Evolutionary conservation across 2,329 filamentous ascomycete species (phyloP).

Genomic region (Botrytis elliptica): DNA sequence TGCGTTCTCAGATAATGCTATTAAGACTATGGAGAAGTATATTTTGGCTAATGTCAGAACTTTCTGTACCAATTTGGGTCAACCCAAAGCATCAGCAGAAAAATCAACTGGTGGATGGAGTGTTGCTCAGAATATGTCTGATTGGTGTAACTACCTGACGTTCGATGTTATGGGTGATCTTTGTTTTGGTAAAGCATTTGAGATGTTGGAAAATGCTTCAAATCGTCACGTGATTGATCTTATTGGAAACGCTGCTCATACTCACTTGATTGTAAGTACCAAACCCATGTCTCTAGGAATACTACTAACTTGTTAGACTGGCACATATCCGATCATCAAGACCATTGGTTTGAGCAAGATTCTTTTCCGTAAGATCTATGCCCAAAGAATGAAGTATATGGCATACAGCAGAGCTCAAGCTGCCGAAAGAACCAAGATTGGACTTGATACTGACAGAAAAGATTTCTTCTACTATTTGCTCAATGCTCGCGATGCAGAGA

Average conservation of each 20-base stretch:
- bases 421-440: constrained; percentile 63
- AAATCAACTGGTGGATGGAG: constrained; percentile 47
- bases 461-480: constrained; percentile 77
- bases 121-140: constrained; percentile 58
- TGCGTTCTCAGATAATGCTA: constrained; percentile 51
- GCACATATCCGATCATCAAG: constrained; percentile 68
- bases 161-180: constrained; percentile 53
- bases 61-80: constrained; percentile 57
- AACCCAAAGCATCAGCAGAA: constrained; percentile 42
- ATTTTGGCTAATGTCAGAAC: constrained; percentile 44
- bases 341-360: constrained; percentile 65
- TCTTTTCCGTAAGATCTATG: constrained; percentile 65
- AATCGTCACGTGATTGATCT: constrained; percentile 67
- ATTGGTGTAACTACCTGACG: constrained; percentile 42
- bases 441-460: constrained; percentile 56
- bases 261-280: constrained; percentile 60
- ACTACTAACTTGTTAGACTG: constrained; percentile 39
- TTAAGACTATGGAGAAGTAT: constrained; percentile 39
- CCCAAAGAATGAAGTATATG: constrained; percentile 68
- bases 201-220: constrained; percentile 49
- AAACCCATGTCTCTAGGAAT: neutral
- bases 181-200: constrained; percentile 51
- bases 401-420: constrained; percentile 67
- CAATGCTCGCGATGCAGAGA: constrained; percentile 69
- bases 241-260: constrained; percentile 65